phyloP scores from a whole-genome alignment of 176 grass and related monocot species.

The Aegilops umbellulata region DNA sequence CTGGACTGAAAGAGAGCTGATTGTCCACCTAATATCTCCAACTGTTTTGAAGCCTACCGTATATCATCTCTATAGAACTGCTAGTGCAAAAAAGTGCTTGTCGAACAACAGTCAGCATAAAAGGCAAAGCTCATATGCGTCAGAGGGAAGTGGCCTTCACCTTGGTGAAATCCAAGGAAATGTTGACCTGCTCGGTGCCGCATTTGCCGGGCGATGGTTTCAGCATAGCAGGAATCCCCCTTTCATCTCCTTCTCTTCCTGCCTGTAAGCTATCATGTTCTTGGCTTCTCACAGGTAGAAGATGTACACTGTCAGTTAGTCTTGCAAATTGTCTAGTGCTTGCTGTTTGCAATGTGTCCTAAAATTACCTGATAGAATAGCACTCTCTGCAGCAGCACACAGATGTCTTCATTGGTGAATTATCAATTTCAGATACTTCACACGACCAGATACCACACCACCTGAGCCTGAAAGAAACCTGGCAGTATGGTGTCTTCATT shows the following conservation, averaged over 20 bases:
- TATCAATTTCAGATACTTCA: too few relatives aligned
- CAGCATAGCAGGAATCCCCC: background rate
- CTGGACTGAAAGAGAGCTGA: background rate
- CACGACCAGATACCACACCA: too few relatives aligned
- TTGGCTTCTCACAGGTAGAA: background rate
- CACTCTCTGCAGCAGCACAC: background rate
- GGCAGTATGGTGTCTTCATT: too few relatives aligned
- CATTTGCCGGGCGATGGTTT: background rate
- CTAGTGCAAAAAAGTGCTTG: background rate
- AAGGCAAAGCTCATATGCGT: background rate
- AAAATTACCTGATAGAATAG: background rate
- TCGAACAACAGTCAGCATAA: background rate
- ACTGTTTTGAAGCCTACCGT: too few relatives aligned
- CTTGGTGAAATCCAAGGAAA: background rate
- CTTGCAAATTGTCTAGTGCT: background rate
- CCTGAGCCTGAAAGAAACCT: too few relatives aligned
- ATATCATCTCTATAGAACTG: background rate
- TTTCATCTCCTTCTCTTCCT: background rate
- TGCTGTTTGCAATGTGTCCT: background rate
- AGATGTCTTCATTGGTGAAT: too few relatives aligned
- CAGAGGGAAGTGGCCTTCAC: background rate
- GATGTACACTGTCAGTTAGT: background rate
- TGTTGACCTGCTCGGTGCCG: background rate
- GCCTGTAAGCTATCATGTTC: background rate
- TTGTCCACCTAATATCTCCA: background rate